Evolutionary conservation across 2,329 filamentous ascomycete genomes (phyloP).

Genomic region (Apiospora saccharicola): DNA sequence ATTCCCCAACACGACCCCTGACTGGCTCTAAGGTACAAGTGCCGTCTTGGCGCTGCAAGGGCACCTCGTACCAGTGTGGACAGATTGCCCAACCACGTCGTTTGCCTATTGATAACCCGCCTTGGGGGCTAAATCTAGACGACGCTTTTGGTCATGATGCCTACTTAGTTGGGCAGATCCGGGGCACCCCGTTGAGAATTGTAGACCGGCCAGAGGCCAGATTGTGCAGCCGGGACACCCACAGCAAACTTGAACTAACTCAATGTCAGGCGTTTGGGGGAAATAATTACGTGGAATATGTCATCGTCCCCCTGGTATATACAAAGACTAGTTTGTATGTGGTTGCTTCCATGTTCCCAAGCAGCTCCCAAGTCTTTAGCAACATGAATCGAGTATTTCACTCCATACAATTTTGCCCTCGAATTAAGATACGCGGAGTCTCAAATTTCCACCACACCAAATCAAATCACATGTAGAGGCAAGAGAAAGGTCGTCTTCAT

Average conservation of each 20-base stretch:
- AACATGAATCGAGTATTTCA: neutral
- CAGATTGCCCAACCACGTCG: neutral
- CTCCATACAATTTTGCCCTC: neutral
- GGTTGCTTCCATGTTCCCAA: too few relatives aligned
- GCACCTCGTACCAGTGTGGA: neutral
- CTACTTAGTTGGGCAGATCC: neutral
- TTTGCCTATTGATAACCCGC: neutral
- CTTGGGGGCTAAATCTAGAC: neutral
- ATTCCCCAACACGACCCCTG: slow-evolving; percentile 1
- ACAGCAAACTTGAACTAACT: neutral
- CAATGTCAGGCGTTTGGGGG: neutral
- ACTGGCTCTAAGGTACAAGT: slow-evolving; percentile 2
- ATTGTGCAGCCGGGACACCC: neutral
- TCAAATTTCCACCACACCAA: neutral
- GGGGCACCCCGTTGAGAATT: neutral
- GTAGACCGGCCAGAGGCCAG: neutral
- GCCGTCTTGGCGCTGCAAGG: slow-evolving; percentile 21
- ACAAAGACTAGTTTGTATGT: neutral
- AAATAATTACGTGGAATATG: neutral
- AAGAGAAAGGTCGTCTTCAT: neutral
- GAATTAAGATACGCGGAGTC: neutral
- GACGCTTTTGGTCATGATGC: too few relatives aligned
- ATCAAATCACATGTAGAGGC: neutral
- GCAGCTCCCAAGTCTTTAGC: too few relatives aligned
- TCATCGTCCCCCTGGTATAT: neutral